These are phyloP conservation scores for Coemansia sp. DNA, from an alignment of 192 early-diverging fungal species.

Conservation along the genomic window DNA sequence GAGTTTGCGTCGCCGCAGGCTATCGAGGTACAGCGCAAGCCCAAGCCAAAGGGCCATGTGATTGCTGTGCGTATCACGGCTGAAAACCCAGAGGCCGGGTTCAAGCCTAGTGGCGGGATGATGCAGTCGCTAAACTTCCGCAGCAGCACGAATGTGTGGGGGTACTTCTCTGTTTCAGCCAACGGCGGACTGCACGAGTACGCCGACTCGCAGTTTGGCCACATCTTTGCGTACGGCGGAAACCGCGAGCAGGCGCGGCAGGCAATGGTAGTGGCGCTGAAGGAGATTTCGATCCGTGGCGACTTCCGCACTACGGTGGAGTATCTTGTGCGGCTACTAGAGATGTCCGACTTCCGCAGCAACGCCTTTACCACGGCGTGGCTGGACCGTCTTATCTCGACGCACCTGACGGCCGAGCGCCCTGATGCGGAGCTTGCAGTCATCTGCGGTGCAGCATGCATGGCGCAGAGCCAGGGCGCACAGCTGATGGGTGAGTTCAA, in stretches of 20 bases:
- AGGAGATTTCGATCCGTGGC: slow-evolving; percentile 97
- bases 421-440: slow-evolving; percentile 88
- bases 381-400: slow-evolving; percentile 90
- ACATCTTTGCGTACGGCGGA: slow-evolving; percentile 96
- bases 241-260: slow-evolving; percentile 90
- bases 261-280: slow-evolving; percentile 96
- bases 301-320: slow-evolving; percentile 98
- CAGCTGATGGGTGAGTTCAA: slow-evolving; percentile 73
- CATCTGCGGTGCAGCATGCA: slow-evolving; percentile 88
- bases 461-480: slow-evolving; percentile 70
- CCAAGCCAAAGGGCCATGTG: slow-evolving; percentile 93
- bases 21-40: slow-evolving; percentile 83
- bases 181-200: slow-evolving; percentile 97
- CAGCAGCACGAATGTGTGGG: slow-evolving; percentile 95
- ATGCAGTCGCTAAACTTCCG: slow-evolving; percentile 98
- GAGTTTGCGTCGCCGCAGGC: slow-evolving; percentile 78
- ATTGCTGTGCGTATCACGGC: slow-evolving; percentile 98
- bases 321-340: slow-evolving; percentile 91
- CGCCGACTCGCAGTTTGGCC: slow-evolving; percentile 99
- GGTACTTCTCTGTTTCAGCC: slow-evolving; percentile 96
- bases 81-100: slow-evolving; percentile 98
- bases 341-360: slow-evolving; percentile 82
- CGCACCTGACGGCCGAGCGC: slow-evolving; percentile 84
- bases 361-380: slow-evolving; percentile 94
- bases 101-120: slow-evolving; percentile 96